Percentiles rank a stretch among this genome's conserved stretches.
phyloP scores from a whole-genome alignment of 768 basidiomycete species.

The Thelephora ganbajun region DNA sequence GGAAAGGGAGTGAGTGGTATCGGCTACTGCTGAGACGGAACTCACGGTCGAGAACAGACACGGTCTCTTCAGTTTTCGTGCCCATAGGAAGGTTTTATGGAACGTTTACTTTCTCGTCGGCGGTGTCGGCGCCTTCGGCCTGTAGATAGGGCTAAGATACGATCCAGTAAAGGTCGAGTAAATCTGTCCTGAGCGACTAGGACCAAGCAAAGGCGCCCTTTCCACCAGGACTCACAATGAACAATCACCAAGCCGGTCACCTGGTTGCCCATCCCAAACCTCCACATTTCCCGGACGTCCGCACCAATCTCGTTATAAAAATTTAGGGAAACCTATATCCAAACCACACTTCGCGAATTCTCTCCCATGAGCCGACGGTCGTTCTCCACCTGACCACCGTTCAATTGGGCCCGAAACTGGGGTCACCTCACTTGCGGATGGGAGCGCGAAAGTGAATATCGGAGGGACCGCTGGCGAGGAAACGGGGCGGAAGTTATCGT shows the following conservation, averaged over 20 bases:
- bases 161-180: too few relatives aligned
- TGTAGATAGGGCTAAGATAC: slow-evolving; percentile 18
- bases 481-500: slow-evolving; percentile 66
- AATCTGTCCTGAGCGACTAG: too few relatives aligned
- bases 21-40: slow-evolving; percentile 10
- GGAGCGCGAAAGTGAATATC: slow-evolving; percentile 65
- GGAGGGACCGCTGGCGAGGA: slow-evolving; percentile 40
- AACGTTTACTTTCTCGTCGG: slow-evolving; percentile 75
- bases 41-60: slow-evolving; percentile 79
- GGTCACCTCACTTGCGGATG: slow-evolving; percentile 69
- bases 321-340: slow-evolving; percentile 66
- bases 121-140: slow-evolving; percentile 67
- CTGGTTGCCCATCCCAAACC: too few relatives aligned
- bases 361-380: too few relatives aligned
- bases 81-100: slow-evolving; percentile 47
- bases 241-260: too few relatives aligned
- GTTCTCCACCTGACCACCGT: slow-evolving; percentile 50
- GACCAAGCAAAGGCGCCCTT: too few relatives aligned
- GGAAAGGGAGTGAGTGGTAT: slow-evolving; percentile 12
- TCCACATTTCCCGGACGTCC: too few relatives aligned
- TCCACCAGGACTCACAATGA: too few relatives aligned
- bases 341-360: too few relatives aligned
- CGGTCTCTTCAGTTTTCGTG: slow-evolving; percentile 73
- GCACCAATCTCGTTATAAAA: slow-evolving; percentile 38
- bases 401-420: slow-evolving; percentile 63